Evolutionary conservation across 2,329 filamentous ascomycete species (phyloP).

Genomic region (Colletotrichum chrysophilum): DNA sequence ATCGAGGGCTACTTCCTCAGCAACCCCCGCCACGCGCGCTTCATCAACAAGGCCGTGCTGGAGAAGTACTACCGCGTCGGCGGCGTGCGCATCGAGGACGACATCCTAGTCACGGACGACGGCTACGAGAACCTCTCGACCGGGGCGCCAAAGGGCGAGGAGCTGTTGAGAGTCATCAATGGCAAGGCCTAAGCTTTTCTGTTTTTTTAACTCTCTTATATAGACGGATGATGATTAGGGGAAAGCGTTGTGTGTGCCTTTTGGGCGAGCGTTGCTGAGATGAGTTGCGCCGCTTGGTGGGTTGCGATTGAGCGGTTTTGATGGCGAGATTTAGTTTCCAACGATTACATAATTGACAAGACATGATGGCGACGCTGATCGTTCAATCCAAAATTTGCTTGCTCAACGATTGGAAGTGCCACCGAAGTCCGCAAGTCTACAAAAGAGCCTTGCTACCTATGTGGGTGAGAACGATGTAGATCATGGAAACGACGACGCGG

Average conservation of each 20-base stretch:
- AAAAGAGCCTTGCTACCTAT: neutral
- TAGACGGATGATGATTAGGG: neutral
- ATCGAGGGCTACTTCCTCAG: conserved; percentile 72
- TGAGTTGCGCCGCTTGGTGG: neutral
- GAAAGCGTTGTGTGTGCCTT: neutral
- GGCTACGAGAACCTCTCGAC: conserved; percentile 86
- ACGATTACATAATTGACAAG: neutral
- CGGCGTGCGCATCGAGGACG: conserved; percentile 92
- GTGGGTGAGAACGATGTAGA: neutral
- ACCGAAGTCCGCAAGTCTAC: neutral
- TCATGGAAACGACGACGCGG: neutral
- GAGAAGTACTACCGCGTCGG: conserved; percentile 79
- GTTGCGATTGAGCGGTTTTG: neutral
- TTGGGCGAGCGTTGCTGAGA: neutral
- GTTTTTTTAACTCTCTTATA: neutral
- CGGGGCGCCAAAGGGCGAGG: conserved; percentile 73
- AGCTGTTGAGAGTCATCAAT: conserved; percentile 69
- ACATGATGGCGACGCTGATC: neutral
- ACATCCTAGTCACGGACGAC: conserved; percentile 78
- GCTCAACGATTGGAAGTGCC: neutral
- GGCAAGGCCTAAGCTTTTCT: conserved; percentile 21
- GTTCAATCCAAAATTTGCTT: neutral
- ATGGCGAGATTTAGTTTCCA: neutral
- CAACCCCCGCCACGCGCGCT: conserved; percentile 61
- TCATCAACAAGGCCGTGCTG: conserved; percentile 69